Base-by-base conservation (phyloP, 2,329 filamentous ascomycete genomes). In the Plenodomus lindquistii region DNA sequence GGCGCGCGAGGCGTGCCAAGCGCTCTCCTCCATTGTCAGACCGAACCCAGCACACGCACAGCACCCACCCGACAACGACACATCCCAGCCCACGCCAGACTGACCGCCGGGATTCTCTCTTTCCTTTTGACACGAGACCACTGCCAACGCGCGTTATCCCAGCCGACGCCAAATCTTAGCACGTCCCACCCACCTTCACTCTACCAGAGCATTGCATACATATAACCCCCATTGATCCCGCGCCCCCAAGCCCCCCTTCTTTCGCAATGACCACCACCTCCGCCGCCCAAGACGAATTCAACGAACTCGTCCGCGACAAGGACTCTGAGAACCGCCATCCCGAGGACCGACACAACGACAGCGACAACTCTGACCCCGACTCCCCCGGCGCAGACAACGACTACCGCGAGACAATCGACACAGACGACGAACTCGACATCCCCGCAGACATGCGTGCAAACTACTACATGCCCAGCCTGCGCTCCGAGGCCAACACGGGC, bases 401-500 rank as follows among this genome's bases (percentile, higher is more conserved):
- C 55, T 85, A 86, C 53, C 82, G 81, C 24, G 85, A 88, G 69
- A 82, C 84, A 63, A 76, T 80, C 56, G 75, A 81, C 73, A 75
- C 78, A 47, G 69, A 73, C 73, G 66, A 75, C 72, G 75, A 75
- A 58, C 71, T 76, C 61, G 74, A 77, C 50, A 51, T 73, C 20
- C 64, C 71, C 42, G 60, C 66, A 56, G 66, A 85, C 63, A 85
- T 85, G 71, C 81, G 85, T 43, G 77, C 80, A 50, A 74, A 81
- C 57, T 79, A 79, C 70, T 75, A 75, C 60, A 75, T 79, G 69
- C 72, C 89, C 63, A 81, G 80, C 65, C 82, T 88, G 52, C 71
- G 89, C 69, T 83, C 77, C 44, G 85, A 87, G 48, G 82, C 84
- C 57, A 85, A 88, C 59, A 93, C 89, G 2, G 89, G 89, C 39